phyloP scores from a whole-genome alignment of 768 basidiomycete species.

The Auricularia cornea region DNA sequence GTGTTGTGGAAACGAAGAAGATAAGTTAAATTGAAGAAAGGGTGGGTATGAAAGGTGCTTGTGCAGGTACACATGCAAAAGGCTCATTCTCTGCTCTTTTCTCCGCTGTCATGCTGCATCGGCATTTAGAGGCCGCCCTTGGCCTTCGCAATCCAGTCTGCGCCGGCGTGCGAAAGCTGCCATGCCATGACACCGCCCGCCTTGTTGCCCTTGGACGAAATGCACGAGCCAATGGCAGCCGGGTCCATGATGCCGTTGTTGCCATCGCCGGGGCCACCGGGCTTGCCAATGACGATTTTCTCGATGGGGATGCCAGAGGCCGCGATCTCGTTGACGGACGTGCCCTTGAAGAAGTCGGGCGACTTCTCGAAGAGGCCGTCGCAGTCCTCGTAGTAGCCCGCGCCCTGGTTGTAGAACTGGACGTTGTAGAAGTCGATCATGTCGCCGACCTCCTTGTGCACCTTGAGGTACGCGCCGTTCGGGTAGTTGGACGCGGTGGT shows the following conservation, averaged over 20 bases:
- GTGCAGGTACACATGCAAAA: neutral
- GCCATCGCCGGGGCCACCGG: slow-evolving; percentile 18
- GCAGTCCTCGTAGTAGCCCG: slow-evolving; percentile 11
- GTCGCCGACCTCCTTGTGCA: slow-evolving; percentile 22
- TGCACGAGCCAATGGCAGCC: neutral
- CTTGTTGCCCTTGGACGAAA: slow-evolving; percentile 18
- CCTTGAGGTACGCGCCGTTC: slow-evolving; percentile 22
- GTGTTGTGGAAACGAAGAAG: neutral
- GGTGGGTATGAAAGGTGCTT: neutral
- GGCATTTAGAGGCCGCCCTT: neutral
- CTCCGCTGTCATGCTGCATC: neutral
- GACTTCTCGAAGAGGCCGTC: slow-evolving; percentile 17
- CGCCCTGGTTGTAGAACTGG: slow-evolving; percentile 12
- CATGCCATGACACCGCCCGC: slow-evolving; percentile 29
- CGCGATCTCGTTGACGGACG: slow-evolving; percentile 27
- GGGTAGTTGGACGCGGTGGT: neutral
- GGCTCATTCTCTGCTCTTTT: neutral
- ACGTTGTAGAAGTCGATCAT: slow-evolving; percentile 26
- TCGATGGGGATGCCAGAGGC: slow-evolving; percentile 21
- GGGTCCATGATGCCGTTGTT: slow-evolving; percentile 15
- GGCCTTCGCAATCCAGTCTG: neutral
- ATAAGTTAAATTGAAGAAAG: slow-evolving; percentile 1
- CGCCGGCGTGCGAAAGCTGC: slow-evolving; percentile 4
- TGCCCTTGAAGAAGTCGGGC: slow-evolving; percentile 20
- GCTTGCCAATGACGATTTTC: slow-evolving; percentile 34